Conservation (phyloP, 1,284 basidiomycete species). For the Blastosporella zonata region DNA sequence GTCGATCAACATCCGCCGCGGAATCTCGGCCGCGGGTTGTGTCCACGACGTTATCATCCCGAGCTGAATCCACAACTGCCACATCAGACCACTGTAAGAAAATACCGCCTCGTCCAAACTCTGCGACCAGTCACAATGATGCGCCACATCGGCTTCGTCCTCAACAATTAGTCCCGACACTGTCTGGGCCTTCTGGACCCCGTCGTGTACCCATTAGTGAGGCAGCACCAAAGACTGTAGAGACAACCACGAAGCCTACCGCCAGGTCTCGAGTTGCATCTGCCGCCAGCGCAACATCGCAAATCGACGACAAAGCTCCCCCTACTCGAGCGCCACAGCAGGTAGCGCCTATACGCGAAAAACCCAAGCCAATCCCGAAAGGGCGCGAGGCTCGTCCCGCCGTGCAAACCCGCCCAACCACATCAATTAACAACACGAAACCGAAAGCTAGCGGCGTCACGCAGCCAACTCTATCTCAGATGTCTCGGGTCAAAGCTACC, state of each 20-base stretch:
- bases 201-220: constrained; percentile 28
- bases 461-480: constrained; percentile 25
- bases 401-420: constrained; percentile 6
- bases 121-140: constrained; percentile 8
- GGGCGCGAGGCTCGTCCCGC: neutral
- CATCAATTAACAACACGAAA: constrained; percentile 8
- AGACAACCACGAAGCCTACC: constrained; percentile 10
- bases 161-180: constrained; percentile 6
- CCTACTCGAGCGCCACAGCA: neutral
- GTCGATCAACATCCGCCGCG: constrained; percentile 17
- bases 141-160: constrained; percentile 14
- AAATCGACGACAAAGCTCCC: constrained; percentile 1
- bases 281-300: neutral
- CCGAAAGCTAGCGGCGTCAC: constrained; percentile 15
- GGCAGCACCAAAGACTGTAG: constrained; percentile 12
- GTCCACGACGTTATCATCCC: constrained; percentile 11
- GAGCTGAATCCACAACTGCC: constrained; percentile 2
- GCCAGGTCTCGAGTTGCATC: constrained; percentile 9
- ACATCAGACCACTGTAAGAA: neutral
- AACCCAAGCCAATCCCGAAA: constrained; percentile 2
- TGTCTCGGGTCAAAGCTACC: constrained; percentile 19
- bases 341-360: neutral
- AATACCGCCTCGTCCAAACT: constrained; percentile 10
- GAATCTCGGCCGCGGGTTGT: constrained; percentile 18
- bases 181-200: constrained; percentile 22